These are phyloP conservation scores for Xylariales sp. DNA, from an alignment of 2,329 filamentous ascomycete species.

Conservation along the genomic window DNA sequence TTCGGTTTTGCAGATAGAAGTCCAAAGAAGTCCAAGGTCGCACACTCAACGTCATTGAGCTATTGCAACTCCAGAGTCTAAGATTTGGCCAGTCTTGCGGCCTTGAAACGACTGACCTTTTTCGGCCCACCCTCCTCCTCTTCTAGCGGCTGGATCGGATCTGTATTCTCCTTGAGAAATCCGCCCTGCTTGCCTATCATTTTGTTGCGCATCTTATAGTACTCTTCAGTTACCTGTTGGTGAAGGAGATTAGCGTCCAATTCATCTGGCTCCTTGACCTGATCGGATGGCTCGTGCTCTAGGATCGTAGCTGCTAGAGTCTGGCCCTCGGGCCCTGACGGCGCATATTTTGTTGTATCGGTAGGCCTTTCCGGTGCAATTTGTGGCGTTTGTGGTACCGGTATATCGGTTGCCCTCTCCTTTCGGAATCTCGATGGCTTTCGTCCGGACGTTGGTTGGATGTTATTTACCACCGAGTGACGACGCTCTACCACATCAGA, in stretches of 20 bases:
- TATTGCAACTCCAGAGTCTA: slow-evolving; percentile 48
- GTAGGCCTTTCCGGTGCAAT: slow-evolving; percentile 57
- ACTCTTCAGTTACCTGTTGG: slow-evolving; percentile 83
- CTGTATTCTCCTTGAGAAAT: slow-evolving; percentile 78
- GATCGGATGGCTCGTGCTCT: slow-evolving; percentile 60
- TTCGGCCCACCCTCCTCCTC: slow-evolving; percentile 72
- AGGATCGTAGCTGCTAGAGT: slow-evolving; percentile 71
- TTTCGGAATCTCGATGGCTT: slow-evolving; percentile 67
- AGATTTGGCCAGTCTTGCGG: slow-evolving; percentile 70
- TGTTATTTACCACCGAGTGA: slow-evolving; percentile 30
- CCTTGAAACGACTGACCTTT: slow-evolving; percentile 79
- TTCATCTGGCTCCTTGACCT: slow-evolving; percentile 65
- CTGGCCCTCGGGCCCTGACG: slow-evolving; percentile 62
- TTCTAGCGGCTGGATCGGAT: slow-evolving; percentile 73
- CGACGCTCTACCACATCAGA: slow-evolving; percentile 65
- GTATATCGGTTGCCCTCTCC: slow-evolving; percentile 44
- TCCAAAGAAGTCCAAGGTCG: slow-evolving; percentile 18
- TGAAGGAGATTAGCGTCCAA: slow-evolving; percentile 78
- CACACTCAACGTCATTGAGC: slow-evolving; percentile 37
- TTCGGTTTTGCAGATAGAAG: slow-evolving; percentile 1
- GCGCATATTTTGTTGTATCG: slow-evolving; percentile 55
- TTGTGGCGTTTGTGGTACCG: slow-evolving; percentile 35
- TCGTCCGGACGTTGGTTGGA: slow-evolving; percentile 45
- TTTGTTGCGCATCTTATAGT: slow-evolving; percentile 83
- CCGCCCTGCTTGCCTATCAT: slow-evolving; percentile 87